Evolutionary conservation across 2,329 filamentous ascomycete species (phyloP), one percentile per base, ranked within the genome.

Genomic region (Orbilia blumenaviensis): DNA sequence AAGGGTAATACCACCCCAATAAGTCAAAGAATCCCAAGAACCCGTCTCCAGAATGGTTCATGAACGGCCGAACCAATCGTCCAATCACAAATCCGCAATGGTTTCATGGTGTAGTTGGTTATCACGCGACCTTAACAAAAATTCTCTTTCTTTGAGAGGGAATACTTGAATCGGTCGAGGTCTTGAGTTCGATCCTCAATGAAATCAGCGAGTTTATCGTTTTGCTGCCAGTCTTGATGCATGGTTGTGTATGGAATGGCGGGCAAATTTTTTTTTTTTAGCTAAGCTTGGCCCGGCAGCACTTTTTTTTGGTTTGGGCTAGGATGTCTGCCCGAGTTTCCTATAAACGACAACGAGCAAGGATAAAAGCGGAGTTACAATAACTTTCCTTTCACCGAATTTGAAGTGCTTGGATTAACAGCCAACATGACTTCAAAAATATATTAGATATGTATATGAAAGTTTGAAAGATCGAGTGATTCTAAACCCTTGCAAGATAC

Each of bases 31-130:
- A 10, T n/a, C n/a, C n/a, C n/a, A n/a, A n/a, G n/a, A n/a, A n/a
- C n/a, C n/a, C n/a, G 48, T 54, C 29, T 54, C 48, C 32, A 25
- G 32, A 38, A 38, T 18, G 16, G 16, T 38, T 56, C 32, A 36
- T 56, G 52, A 8, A 38, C 32, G 29, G 32, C 32, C 2, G 52
- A 56, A 56, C 5, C 2, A 36, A 27, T 27, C 25, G 60, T 41
- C 61, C 46, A 54, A 62, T 58, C 54, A 50, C 62, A 50, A 67
- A 66, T 36, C 44, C 25, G 44, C 62, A 27, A 58, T 16, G 72
- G 72, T 69, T 76, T 69, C 64, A 76, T 76, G 72, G 72, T 76
- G 72, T 76, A 76, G 72, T 76, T 76, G 72, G 72, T 76, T 76
- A 76, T 76, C 72, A 76, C 72, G 72, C 72, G 72, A 64, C 72